These are phyloP conservation scores for Nakazawaea pomicola DNA, from an alignment of 805 yeast species.

Conservation along the genomic window DNA sequence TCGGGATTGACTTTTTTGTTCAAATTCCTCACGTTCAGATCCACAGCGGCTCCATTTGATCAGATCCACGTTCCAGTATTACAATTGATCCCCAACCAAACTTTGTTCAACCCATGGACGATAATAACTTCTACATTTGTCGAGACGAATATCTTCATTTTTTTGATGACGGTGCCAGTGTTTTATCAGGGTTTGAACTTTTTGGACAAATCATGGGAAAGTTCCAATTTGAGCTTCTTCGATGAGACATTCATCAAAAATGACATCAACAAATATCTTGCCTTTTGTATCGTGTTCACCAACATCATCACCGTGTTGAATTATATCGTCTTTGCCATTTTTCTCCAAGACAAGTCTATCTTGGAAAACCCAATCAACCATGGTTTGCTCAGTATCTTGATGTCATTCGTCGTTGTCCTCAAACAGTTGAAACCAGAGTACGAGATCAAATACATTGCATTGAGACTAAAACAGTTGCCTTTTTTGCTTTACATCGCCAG, in stretches of 20 bases:
- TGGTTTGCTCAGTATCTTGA: constrained; percentile 41
- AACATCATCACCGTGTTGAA: constrained; percentile 46
- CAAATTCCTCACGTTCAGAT: background rate
- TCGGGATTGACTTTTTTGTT: background rate
- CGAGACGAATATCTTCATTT: constrained; percentile 46
- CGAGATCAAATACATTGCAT: constrained; percentile 41
- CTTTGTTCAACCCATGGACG: constrained; percentile 61
- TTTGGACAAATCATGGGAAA: constrained; percentile 49
- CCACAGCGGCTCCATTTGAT: constrained; percentile 21
- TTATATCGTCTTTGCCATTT: constrained; percentile 32
- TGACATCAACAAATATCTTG: constrained; percentile 45
- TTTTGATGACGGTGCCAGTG: constrained; percentile 32
- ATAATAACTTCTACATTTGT: constrained; percentile 58
- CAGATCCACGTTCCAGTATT: constrained; percentile 46
- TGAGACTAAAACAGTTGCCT: constrained; percentile 62
- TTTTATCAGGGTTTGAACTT: constrained; percentile 38
- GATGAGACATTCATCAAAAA: constrained; percentile 13
- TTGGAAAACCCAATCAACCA: constrained; percentile 46
- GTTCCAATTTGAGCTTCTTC: constrained; percentile 13
- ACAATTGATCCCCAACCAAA: constrained; percentile 59
- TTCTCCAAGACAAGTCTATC: constrained; percentile 29
- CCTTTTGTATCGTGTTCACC: constrained; percentile 51
- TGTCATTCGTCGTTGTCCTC: constrained; percentile 52
- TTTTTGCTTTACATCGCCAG: constrained; percentile 32
- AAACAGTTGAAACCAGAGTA: constrained; percentile 58